These are phyloP conservation scores for Houttuynia cordata DNA, from an alignment of 164 flowering plant species.

Conservation along the genomic window DNA sequence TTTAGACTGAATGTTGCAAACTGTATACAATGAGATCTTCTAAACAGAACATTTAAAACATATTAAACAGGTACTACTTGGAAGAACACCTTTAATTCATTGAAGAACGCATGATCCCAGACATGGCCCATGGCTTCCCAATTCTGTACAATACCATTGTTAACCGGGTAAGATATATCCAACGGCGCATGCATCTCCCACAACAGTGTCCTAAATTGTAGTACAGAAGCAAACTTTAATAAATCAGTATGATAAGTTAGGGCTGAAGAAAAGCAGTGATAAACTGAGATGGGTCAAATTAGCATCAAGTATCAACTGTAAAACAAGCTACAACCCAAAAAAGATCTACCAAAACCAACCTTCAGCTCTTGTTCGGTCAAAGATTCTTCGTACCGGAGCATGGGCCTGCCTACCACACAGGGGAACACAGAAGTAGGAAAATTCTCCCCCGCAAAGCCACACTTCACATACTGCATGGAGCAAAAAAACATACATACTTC, in stretches of 20 bases:
- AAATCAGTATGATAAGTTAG: neutral
- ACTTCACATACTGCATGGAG: conserved; percentile 79
- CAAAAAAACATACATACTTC: neutral
- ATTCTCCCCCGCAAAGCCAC: conserved; percentile 98
- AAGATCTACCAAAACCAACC: conserved; percentile 25
- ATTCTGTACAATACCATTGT: conserved; percentile 93
- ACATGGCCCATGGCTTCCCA: conserved; percentile 99
- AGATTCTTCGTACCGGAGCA: conserved; percentile 91
- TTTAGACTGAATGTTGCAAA: neutral
- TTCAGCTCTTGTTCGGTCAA: conserved; percentile 74
- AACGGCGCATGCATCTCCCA: conserved; percentile 76
- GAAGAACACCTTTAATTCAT: conserved; percentile 62
- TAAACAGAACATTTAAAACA: neutral
- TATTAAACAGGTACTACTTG: neutral
- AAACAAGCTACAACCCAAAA: neutral
- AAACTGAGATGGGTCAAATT: neutral
- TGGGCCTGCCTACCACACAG: conserved; percentile 87
- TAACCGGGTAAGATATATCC: conserved; percentile 92
- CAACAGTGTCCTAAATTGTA: conserved; percentile 63
- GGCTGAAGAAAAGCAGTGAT: neutral
- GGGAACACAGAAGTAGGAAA: conserved; percentile 97
- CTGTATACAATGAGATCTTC: neutral
- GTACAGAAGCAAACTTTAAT: conserved; percentile 1
- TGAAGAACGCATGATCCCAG: conserved; percentile 91
- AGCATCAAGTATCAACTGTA: neutral